These are phyloP conservation scores for Candida schatavii DNA, from an alignment of 805 yeast species.

Conservation along the genomic window DNA sequence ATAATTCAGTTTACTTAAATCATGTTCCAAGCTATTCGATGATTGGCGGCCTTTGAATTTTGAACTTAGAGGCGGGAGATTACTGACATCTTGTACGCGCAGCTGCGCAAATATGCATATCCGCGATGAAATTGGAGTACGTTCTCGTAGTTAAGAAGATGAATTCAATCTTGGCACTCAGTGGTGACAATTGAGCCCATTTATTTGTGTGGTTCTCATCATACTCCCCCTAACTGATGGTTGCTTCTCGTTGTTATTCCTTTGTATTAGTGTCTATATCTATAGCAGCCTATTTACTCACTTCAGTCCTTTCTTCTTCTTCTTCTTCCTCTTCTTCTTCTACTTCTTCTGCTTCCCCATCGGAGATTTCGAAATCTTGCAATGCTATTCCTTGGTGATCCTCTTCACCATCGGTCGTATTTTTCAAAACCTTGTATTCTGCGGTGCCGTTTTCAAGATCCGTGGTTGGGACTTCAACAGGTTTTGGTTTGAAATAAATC, in stretches of 20 bases:
- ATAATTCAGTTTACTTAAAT: too few species aligned
- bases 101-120: too few species aligned
- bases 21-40: too few species aligned
- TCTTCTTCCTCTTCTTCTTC: neutral
- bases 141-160: too few species aligned
- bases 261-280: neutral
- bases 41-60: too few species aligned
- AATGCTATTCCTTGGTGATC: constrained; percentile 19
- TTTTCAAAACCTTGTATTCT: constrained; percentile 11
- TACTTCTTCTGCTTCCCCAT: constrained; percentile 20
- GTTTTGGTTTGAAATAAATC: constrained; percentile 47
- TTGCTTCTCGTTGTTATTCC: neutral
- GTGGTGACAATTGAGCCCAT: too few species aligned
- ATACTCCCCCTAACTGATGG: neutral
- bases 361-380: constrained; percentile 27
- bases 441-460: constrained; percentile 5
- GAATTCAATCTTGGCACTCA: too few species aligned
- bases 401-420: constrained; percentile 7
- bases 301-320: neutral
- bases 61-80: too few species aligned
- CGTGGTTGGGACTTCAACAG: constrained; percentile 6
- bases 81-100: too few species aligned
- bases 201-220: neutral
- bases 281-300: neutral
- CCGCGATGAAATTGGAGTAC: too few species aligned